Percentiles rank a stretch among this genome's conserved stretches.
phyloP scores from a whole-genome alignment of 129 eudicot species.

The Deinandra increscens region DNA sequence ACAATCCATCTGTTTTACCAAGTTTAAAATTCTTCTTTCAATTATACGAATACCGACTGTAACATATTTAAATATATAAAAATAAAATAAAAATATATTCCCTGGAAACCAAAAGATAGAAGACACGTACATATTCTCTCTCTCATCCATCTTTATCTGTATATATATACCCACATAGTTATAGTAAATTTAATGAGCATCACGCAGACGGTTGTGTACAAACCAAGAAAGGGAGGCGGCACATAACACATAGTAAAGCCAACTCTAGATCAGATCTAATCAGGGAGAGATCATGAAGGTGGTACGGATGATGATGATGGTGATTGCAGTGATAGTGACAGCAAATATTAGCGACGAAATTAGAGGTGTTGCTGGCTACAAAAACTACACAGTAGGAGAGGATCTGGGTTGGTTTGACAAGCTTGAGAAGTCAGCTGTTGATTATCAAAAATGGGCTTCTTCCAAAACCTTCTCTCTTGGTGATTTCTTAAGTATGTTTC shows the following conservation, averaged over 20 bases:
- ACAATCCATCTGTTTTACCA: no score
- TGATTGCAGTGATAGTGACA: not conserved
- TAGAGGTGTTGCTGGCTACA: conserved; percentile 52
- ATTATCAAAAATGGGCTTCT: conserved; percentile 83
- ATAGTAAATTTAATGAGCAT: conserved; percentile 18
- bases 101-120: not conserved
- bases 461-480: conserved; percentile 73
- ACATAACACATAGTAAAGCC: no score
- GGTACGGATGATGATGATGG: not conserved
- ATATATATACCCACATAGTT: not conserved
- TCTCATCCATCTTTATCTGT: conserved; percentile 9
- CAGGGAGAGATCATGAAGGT: conserved; percentile 11
- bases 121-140: not conserved
- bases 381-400: conserved; percentile 92
- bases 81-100: not conserved
- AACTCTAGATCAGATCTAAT: not conserved
- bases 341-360: not conserved
- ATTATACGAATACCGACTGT: no score
- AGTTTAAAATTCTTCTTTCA: no score
- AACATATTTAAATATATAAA: no score
- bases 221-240: conserved; percentile 22
- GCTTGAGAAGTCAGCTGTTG: conserved; percentile 60
- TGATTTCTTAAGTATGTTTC: conserved; percentile 91
- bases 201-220: conserved; percentile 26
- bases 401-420: conserved; percentile 87